Evolutionary conservation across 768 basidiomycete genomes (phyloP), one percentile per base, ranked within the genome.

Genomic region (Hygrophoropsis aurantiaca): DNA sequence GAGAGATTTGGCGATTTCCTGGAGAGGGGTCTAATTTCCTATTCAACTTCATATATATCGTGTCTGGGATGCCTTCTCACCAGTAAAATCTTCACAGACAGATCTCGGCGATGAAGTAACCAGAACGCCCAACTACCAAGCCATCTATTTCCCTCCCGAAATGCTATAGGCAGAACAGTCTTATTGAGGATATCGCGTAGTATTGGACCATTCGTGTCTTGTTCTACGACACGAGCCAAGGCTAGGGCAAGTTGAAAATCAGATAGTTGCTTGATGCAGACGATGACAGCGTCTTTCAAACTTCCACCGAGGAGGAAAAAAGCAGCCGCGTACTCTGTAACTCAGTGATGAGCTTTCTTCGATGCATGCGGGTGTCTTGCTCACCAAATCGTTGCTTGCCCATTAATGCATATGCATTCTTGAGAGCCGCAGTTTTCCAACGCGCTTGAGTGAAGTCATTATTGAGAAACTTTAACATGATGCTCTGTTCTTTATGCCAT

Each of bases 81-180:
- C 58, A 97, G 69, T 16, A 99, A 74, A 24, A 95, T 83, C 40
- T 90, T 80, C n/a, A 97, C 91, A 3, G 93, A 85, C 13, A 97
- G 61, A 69, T 97, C 94, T 42, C 90, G 74, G 36, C 92, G 74
- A 51, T 85, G 84, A n/a, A 97, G 73, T 45, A 90, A 69, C 94
- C 97, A 98, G 66, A 95, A 95, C 2, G 90, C 91, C 97, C 94
- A 99, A 51, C 89, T 93, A 18, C 83, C 90, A 11, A 98, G 69
- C 88, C 91, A 98, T 33, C 95, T 76, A 62, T 97, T 94, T 1
- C 94, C 97, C 36, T 86, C 78, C 42, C 74, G 72, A 64, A 97
- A 92, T 0, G 95, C 94, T 8, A 77, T 76, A 2, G 94, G 94
- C 6, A 97, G 69, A 9, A 97, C 86, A 0, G 78, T 82, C 40